These are phyloP conservation scores for Plasmodium gonderi DNA, from an alignment of 169 alveolate genomes.

Conservation along the genomic window DNA sequence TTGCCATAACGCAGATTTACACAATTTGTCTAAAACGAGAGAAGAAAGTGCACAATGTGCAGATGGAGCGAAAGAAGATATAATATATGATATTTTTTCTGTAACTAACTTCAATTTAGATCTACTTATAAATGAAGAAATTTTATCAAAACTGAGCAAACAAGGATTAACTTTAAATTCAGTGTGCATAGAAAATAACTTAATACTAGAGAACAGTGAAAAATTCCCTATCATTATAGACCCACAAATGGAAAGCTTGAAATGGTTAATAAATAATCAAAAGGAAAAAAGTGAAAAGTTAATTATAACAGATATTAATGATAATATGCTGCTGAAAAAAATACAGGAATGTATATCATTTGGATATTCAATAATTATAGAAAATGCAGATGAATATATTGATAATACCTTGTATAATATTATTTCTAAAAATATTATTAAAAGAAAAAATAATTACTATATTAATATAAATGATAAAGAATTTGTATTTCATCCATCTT, in stretches of 20 bases:
- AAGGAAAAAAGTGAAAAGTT: constrained; percentile 89
- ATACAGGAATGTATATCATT: constrained; percentile 89
- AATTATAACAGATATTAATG: constrained; percentile 82
- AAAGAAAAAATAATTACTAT: constrained; percentile 90
- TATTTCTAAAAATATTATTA: constrained; percentile 92
- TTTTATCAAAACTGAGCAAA: constrained; percentile 88
- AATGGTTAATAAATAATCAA: constrained; percentile 95
- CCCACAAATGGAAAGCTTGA: constrained; percentile 96
- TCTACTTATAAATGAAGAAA: constrained; percentile 83
- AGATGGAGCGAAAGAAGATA: not conserved
- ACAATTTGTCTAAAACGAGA: not conserved
- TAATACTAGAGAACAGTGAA: constrained; percentile 93
- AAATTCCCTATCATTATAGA: constrained; percentile 96
- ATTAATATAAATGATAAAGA: constrained; percentile 94
- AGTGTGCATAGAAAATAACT: constrained; percentile 95
- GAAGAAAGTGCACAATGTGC: not conserved
- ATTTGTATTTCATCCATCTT: constrained; percentile 88
- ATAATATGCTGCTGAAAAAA: constrained; percentile 81
- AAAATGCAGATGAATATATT: constrained; percentile 93
- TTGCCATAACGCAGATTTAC: not conserved
- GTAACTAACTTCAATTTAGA: constrained; percentile 38
- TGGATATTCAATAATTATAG: constrained; percentile 93
- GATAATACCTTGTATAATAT: constrained; percentile 96
- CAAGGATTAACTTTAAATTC: constrained; percentile 96
- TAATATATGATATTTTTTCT: constrained; percentile 24